Evolutionary conservation across 1,139 yeast genomes (phyloP).

Genomic region (Nakaseomyces glabratus): DNA sequence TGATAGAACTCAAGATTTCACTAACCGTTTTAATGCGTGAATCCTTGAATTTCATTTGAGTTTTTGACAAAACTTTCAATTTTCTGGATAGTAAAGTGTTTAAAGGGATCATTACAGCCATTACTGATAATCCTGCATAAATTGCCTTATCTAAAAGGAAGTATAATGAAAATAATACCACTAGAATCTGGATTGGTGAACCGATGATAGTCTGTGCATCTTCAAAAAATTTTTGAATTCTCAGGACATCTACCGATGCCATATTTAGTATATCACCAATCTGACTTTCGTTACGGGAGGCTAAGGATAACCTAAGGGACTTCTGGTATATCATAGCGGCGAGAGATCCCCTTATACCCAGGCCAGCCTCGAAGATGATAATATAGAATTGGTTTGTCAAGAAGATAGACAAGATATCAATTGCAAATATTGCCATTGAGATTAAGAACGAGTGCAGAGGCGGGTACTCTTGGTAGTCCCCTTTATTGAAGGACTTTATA

Average conservation of each 20-base stretch:
- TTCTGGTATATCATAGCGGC: conserved; percentile 45
- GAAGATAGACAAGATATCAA: conserved; percentile 40
- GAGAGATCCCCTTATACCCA: conserved; percentile 44
- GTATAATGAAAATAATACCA: conserved; percentile 50
- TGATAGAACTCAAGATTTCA: conserved; percentile 55
- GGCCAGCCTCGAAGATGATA: conserved; percentile 43
- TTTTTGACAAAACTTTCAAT: conserved; percentile 42
- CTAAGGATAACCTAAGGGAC: conserved; percentile 40
- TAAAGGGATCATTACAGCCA: conserved; percentile 50
- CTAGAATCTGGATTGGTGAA: conserved; percentile 48
- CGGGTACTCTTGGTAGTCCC: conserved; percentile 30
- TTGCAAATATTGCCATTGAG: conserved; percentile 42
- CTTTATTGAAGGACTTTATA: conserved; percentile 39
- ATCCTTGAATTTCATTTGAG: conserved; percentile 64
- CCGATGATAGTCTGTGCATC: conserved; percentile 48
- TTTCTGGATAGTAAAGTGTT: conserved; percentile 44
- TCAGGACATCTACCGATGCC: conserved; percentile 50
- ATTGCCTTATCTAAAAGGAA: conserved; percentile 53
- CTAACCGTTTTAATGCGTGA: conserved; percentile 47
- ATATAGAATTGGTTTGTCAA: conserved; percentile 46
- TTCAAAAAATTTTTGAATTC: conserved; percentile 45
- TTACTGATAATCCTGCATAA: conserved; percentile 48
- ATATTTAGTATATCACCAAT: conserved; percentile 52
- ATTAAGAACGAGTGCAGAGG: conserved; percentile 44
- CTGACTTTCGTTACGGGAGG: conserved; percentile 38